phyloP scores from a whole-genome alignment of 305 asterid genomes.

The Fraxinus nigra region DNA sequence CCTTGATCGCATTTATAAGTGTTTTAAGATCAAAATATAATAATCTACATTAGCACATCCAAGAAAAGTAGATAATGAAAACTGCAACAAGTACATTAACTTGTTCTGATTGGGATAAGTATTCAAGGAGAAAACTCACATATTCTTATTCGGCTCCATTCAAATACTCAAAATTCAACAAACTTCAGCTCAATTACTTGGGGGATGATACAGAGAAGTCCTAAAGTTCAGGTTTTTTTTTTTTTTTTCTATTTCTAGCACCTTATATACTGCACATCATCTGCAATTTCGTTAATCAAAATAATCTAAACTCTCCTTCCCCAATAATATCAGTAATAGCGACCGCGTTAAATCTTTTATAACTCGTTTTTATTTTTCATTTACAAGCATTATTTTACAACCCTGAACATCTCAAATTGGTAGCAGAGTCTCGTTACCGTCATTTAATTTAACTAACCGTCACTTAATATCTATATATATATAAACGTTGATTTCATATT shows the following conservation, averaged over 20 bases:
- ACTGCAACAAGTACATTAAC: neutral
- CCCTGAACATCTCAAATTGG: neutral
- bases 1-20: neutral
- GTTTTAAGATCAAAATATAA: neutral
- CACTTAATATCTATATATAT: neutral
- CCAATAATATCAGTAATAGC: neutral
- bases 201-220: neutral
- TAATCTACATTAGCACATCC: neutral
- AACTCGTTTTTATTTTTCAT: neutral
- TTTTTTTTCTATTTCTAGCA: neutral
- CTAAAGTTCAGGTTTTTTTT: neutral
- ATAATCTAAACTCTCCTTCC: slow-evolving; percentile 5
- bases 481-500: neutral
- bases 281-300: neutral
- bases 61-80: slow-evolving; percentile 5
- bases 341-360: neutral
- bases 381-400: neutral
- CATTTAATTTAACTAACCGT: neutral
- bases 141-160: neutral
- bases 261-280: neutral
- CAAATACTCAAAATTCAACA: neutral
- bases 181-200: slow-evolving; percentile 6
- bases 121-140: neutral
- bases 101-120: neutral
- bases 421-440: neutral